Evolutionary conservation across 2,329 filamentous ascomycete genomes (phyloP), one percentile per base, ranked within the genome.

Genomic region (Cryphonectria nitschkei): DNA sequence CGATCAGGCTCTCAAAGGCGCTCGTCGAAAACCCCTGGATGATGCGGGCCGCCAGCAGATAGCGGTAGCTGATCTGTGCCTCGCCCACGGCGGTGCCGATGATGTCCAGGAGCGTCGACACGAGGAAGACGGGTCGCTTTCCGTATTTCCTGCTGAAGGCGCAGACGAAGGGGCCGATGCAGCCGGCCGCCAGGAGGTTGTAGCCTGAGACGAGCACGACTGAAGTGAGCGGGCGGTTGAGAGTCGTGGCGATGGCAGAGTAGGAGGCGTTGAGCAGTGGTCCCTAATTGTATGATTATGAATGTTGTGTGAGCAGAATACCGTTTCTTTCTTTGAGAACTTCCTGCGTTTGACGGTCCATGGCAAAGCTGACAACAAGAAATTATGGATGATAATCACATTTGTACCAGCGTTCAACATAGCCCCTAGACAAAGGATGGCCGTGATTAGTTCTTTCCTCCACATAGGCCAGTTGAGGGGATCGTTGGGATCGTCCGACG

Each of bases 391-490:
- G 19, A n/a, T 14, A 39, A 39, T 32, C 13, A 65, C 63, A 34
- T 65, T 65, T 65, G 63, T 65, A 16, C 64, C 64, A 9, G 43
- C 43, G 46, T 66, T 66, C 29, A 66, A 13, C 64, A 66, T 66
- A 9, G 43, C 43, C 6, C 64, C 64, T 3, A 62, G 46, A 19
- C 22, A 32, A 6, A 61, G 32, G 43, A 68, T 62, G 32, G 41
- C 37, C 19, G 60, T 50, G 46, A 68, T 64, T 11, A 61, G 26
- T 19, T 68, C 58, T 34, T 61, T 60, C 73, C 81, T 82, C 71
- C 78, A 76, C 60, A 77, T 73, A 34, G 80, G 80, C 83, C 83
- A 85, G 75, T 84, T 81, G 61, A 82, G 76, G 41, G 81, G 84
- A 74, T 83, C 82, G 74, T 83, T 83, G 2, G 81, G 81, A 16